A percentile compares a stretch with the other conserved stretches of the same genome.
phyloP scores from a whole-genome alignment of 768 basidiomycete species.

The Dendrothele bispora region DNA sequence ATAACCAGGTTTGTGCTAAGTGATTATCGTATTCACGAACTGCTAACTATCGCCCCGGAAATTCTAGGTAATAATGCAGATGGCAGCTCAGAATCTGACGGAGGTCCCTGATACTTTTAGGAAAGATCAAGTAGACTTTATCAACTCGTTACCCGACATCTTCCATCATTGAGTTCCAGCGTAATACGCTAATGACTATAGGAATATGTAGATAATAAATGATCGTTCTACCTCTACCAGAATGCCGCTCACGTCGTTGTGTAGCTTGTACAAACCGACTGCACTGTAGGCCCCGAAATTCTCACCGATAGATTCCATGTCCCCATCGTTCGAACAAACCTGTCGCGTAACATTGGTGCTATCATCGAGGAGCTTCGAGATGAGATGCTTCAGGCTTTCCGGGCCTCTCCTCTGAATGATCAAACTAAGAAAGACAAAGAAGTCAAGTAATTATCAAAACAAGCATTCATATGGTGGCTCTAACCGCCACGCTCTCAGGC shows the following conservation, averaged over 20 bases:
- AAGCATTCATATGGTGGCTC: background rate
- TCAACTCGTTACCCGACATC: too few species aligned
- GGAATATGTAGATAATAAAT: too few species aligned
- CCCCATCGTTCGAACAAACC: conserved; percentile 21
- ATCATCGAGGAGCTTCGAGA: conserved; percentile 28
- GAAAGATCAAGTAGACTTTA: too few species aligned
- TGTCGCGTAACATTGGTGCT: conserved; percentile 28
- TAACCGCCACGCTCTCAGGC: background rate
- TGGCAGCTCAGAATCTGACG: too few species aligned
- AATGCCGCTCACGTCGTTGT: background rate
- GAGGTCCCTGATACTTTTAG: too few species aligned
- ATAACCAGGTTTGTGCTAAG: too few species aligned
- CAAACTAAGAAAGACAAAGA: background rate
- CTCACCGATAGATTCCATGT: conserved; percentile 27
- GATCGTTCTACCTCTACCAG: background rate
- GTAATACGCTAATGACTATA: too few species aligned
- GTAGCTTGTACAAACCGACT: background rate
- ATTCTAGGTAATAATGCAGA: too few species aligned
- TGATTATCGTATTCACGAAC: too few species aligned
- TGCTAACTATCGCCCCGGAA: too few species aligned
- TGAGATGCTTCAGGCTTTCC: conserved; percentile 29
- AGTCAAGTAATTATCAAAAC: conserved; percentile 26
- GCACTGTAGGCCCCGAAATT: conserved; percentile 3
- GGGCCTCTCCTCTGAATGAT: conserved; percentile 19
- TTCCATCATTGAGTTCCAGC: too few species aligned